Evolutionary conservation across 805 yeast species (phyloP).

Genomic region (Myxozyma sirexii): DNA sequence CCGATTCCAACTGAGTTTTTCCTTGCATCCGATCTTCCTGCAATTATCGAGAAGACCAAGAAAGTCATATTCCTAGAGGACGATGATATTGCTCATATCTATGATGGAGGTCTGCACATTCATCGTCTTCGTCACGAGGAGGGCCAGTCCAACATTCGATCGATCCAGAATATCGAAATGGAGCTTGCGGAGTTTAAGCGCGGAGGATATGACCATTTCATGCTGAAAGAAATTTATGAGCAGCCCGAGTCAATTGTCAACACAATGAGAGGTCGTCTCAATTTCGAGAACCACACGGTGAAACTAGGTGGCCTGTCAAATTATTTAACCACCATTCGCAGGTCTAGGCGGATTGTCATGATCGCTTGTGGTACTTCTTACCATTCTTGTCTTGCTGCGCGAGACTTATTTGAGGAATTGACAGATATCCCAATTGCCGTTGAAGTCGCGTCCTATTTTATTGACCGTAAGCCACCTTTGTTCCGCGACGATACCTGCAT

Average conservation of each 20-base stretch:
- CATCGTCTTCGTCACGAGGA: slow-evolving; percentile 86
- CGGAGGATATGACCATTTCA: slow-evolving; percentile 93
- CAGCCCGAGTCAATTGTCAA: slow-evolving; percentile 98
- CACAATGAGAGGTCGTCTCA: slow-evolving; percentile 99
- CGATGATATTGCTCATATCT: slow-evolving; percentile 97
- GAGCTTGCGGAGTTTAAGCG: slow-evolving; percentile 97
- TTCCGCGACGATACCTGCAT: slow-evolving; percentile 97
- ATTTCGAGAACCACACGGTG: slow-evolving; percentile 75
- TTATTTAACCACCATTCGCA: slow-evolving; percentile 85
- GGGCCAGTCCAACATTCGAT: slow-evolving; percentile 82
- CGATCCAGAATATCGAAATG: slow-evolving; percentile 94
- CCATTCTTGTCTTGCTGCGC: slow-evolving; percentile 96
- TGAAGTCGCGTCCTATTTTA: slow-evolving; percentile 90
- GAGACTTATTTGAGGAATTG: slow-evolving; percentile 93
- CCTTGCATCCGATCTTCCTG: slow-evolving; percentile 96
- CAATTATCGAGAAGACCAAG: slow-evolving; percentile 94
- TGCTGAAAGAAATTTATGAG: slow-evolving; percentile 98
- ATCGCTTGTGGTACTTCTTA: slow-evolving; percentile 99
- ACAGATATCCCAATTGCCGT: slow-evolving; percentile 93
- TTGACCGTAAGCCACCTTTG: slow-evolving; percentile 92
- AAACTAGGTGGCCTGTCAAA: slow-evolving; percentile 88
- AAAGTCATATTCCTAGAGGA: slow-evolving; percentile 95
- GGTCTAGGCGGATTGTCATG: slow-evolving; percentile 95
- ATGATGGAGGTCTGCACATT: slow-evolving; percentile 96
- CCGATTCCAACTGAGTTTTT: slow-evolving; percentile 96